Evolutionary conservation across 2,329 filamentous ascomycete genomes (phyloP).

Genomic region (Nannizzia gypsea): DNA sequence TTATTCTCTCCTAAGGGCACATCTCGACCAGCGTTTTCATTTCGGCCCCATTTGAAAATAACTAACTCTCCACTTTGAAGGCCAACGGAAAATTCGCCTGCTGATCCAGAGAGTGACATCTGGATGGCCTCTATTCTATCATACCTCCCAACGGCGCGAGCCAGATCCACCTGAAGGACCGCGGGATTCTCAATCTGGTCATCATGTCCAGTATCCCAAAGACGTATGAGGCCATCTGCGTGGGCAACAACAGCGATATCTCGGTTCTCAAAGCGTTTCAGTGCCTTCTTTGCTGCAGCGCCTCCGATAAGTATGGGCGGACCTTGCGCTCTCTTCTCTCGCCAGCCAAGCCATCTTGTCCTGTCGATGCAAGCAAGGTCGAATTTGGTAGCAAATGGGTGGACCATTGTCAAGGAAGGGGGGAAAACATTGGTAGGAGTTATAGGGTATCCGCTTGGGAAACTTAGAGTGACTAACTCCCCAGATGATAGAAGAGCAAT

Average conservation of each 20-base stretch:
- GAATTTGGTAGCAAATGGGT: constrained; percentile 71
- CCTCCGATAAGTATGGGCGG: constrained; percentile 71
- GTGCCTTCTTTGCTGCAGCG: constrained; percentile 54
- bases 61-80: constrained; percentile 72
- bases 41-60: constrained; percentile 78
- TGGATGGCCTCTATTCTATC: constrained; percentile 63
- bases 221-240: constrained; percentile 76
- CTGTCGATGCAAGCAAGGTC: constrained; percentile 64
- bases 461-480: constrained; percentile 79
- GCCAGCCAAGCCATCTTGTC: constrained; percentile 76
- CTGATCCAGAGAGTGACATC: constrained; percentile 69
- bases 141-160: constrained; percentile 66
- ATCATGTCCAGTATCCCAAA: constrained; percentile 86
- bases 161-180: constrained; percentile 75
- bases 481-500: constrained; percentile 71
- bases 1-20: constrained; percentile 40
- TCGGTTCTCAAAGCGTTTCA: constrained; percentile 68
- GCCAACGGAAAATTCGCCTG: constrained; percentile 75
- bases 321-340: constrained; percentile 69
- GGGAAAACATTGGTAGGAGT: constrained; percentile 88
- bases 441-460: constrained; percentile 83
- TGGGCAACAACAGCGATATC: constrained; percentile 81
- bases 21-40: constrained; percentile 58
- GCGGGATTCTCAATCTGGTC: constrained; percentile 85
- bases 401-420: constrained; percentile 72